Conservation (phyloP, 2,329 filamentous ascomycete genomes). For the Lasiodiplodia sp. region DNA sequence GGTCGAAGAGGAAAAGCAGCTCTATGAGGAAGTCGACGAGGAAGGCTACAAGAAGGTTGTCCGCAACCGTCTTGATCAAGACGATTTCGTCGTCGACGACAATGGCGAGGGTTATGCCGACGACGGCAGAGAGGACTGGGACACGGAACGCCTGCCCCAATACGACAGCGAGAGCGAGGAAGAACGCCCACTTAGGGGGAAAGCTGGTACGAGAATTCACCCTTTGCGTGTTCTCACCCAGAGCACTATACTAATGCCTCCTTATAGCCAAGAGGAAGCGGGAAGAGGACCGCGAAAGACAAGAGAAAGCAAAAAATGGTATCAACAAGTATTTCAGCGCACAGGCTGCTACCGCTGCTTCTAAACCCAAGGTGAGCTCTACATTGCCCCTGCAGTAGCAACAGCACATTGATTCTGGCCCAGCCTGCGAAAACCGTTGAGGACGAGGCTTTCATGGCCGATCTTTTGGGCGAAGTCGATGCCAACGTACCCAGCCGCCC, state of each 20-base stretch:
- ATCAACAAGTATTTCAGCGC: conserved; percentile 96
- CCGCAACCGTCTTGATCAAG: conserved; percentile 83
- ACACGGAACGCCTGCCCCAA: conserved; percentile 69
- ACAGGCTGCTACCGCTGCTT: conserved; percentile 67
- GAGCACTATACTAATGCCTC: background rate
- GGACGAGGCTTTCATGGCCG: conserved; percentile 85
- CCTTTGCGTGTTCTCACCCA: background rate
- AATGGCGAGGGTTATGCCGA: conserved; percentile 97
- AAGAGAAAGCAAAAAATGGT: conserved; percentile 86
- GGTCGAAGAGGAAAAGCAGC: conserved; percentile 79
- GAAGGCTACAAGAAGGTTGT: conserved; percentile 95
- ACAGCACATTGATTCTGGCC: background rate
- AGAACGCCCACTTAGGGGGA: conserved; percentile 64
- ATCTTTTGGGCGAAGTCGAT: conserved; percentile 87
- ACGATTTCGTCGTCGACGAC: conserved; percentile 98
- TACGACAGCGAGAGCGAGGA: conserved; percentile 77
- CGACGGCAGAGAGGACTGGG: conserved; percentile 79
- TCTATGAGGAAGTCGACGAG: conserved; percentile 97
- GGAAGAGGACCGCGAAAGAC: conserved; percentile 84
- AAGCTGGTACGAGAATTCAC: conserved; percentile 58
- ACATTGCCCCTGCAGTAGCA: background rate
- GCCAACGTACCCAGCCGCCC: conserved; percentile 69
- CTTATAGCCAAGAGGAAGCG: conserved; percentile 79
- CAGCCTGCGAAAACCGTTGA: conserved; percentile 79
- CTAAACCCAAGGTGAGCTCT: conserved; percentile 77